Evolutionary conservation across 108 stramenopile species (phyloP), one percentile per base, ranked within the genome.

Genomic region (Conticribra guillardii): DNA sequence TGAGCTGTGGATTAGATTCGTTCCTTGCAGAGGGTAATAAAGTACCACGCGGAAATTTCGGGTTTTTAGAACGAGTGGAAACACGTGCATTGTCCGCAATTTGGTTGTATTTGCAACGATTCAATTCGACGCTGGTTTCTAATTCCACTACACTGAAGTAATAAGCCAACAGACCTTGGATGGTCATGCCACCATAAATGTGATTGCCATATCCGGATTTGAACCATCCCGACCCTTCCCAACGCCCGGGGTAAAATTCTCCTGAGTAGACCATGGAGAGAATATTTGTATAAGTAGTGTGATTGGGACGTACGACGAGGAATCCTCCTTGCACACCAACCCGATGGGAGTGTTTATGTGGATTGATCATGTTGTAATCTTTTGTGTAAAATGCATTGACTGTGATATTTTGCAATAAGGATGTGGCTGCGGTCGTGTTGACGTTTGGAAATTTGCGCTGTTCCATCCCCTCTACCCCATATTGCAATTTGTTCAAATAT

Each of bases 301-400:
- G 9, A 37, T 73, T 83, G 2, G 96, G 95, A 19, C 82, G 72
- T 0, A 94, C 60, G 0, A 94, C 68, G 16, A 96, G 47, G 61
- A 97, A 96, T 5, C 96, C 97, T 5, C 97, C 97, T 74, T 97
- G 95, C 0, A 88, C 82, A 2, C 86, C 86, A 1, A 83, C 64
- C 24, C 76, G 71, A 33, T 84, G 53, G 7, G 61, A 66, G 27
- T 78, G 49, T 3, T 54, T 57, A 14, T 41, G 5, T 16, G 71
- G 54, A 22, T 19, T 27, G 17, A 84, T 79, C 83, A 86, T 86
- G 32, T 81, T 81, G 52, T 89, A 89, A 65, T 89, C 88, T 56
- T 85, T 73, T 5, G 85, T 86, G 53, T 80, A 89, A 23, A 81
- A 75, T 27, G 81, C 79, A 59, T 86, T 65, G n/a, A 89, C 71